phyloP scores from a whole-genome alignment of 1,284 basidiomycete species.

The Ceratorhiza oryzae-sativae region DNA sequence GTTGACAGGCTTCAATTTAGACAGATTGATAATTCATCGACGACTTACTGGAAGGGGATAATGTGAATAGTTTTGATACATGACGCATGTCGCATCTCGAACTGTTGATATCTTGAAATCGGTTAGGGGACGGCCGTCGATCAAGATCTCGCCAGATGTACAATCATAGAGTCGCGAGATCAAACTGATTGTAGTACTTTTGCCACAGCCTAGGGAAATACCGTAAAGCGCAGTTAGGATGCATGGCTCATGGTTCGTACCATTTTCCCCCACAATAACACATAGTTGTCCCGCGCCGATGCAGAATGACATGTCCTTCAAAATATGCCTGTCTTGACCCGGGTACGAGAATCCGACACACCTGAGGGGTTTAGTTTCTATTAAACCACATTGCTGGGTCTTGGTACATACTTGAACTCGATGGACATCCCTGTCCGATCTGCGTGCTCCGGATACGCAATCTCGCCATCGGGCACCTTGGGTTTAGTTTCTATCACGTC shows the following conservation, averaged over 20 bases:
- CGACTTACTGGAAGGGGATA: constrained; percentile 33
- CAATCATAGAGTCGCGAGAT: constrained; percentile 40
- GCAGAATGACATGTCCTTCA: constrained; percentile 34
- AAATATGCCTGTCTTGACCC: not conserved
- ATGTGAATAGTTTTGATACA: constrained; percentile 41
- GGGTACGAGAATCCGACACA: constrained; percentile 40
- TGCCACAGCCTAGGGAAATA: constrained; percentile 38
- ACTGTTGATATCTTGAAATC: constrained; percentile 34
- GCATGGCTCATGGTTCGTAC: no score
- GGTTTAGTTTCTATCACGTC: constrained; percentile 36
- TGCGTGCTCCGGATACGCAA: constrained; percentile 30
- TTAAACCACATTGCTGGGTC: no score
- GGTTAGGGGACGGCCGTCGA: constrained; percentile 39
- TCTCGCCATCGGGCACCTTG: constrained; percentile 35
- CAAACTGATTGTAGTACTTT: constrained; percentile 41
- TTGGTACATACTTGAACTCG: constrained; percentile 40
- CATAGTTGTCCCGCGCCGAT: constrained; percentile 38
- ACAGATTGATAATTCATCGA: not conserved
- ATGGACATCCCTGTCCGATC: constrained; percentile 36
- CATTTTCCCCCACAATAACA: constrained; percentile 42
- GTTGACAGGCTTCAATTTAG: not conserved
- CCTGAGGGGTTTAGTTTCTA: not conserved
- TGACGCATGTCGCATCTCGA: constrained; percentile 25
- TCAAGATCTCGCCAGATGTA: constrained; percentile 36
- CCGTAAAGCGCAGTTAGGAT: no score